These are phyloP conservation scores for Olyra latifolia DNA, from an alignment of 176 grass and related monocot species.

Conservation along the genomic window DNA sequence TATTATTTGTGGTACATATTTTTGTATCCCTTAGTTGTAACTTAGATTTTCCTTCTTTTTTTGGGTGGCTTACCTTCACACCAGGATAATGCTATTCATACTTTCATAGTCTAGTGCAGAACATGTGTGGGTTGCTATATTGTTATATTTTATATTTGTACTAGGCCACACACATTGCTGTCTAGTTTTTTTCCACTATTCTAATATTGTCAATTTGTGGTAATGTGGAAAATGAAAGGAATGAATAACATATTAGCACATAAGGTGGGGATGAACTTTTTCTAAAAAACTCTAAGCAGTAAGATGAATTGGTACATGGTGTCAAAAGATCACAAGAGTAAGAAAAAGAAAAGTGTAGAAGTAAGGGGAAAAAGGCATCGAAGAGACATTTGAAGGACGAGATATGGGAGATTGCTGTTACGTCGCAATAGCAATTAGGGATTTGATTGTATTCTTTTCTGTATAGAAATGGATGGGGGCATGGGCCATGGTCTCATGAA, in stretches of 20 bases:
- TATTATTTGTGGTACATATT: neutral
- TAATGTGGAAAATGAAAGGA: neutral
- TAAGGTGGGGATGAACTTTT: neutral
- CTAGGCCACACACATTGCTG: neutral
- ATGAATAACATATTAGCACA: constrained; percentile 14
- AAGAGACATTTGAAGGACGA: neutral
- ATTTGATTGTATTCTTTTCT: no score
- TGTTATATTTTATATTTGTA: no score
- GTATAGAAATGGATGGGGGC: no score
- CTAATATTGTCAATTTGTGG: neutral
- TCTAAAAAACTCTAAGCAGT: neutral
- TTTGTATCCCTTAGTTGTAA: neutral
- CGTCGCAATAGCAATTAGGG: no score
- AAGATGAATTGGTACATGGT: constrained; percentile 3
- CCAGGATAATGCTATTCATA: no score
- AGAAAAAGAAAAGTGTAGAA: no score
- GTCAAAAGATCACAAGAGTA: neutral
- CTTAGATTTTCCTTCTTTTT: neutral
- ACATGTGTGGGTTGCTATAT: no score
- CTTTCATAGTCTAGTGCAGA: no score
- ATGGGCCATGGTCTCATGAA: no score
- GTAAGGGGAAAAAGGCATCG: neutral
- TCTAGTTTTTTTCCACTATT: neutral
- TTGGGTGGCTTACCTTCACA: no score
- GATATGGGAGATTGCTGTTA: neutral